Conservation (phyloP, 176 grass and related monocot genomes). For the Cenchrus americanus region DNA sequence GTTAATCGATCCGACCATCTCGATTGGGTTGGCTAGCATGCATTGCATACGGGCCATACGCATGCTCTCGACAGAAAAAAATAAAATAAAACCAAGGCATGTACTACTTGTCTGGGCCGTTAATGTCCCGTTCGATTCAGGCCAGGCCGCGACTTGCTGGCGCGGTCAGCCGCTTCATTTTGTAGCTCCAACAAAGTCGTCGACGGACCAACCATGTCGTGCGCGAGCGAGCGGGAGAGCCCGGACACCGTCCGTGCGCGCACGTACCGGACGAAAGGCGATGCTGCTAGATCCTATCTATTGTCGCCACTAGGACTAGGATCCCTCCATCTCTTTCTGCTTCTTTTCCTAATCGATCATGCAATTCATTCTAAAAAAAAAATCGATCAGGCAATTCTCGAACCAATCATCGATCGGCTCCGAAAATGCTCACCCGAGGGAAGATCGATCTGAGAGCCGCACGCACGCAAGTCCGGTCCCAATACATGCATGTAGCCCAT, state of each 20-base stretch:
- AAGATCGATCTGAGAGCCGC: neutral
- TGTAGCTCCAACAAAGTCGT: neutral
- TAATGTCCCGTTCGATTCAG: neutral
- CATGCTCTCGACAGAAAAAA: too few species aligned
- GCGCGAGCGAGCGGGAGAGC: neutral
- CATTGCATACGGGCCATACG: too few species aligned
- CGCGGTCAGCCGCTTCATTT: neutral
- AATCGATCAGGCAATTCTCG: neutral
- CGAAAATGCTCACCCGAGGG: too few species aligned
- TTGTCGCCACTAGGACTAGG: too few species aligned
- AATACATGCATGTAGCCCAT: neutral
- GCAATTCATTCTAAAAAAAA: neutral
- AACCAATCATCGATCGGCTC: too few species aligned
- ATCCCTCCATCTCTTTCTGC: too few species aligned
- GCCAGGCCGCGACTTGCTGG: neutral
- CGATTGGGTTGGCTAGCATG: too few species aligned
- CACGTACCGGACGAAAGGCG: conserved; percentile 20
- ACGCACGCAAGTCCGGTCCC: neutral
- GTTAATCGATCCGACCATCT: too few species aligned
- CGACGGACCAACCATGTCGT: conserved; percentile 34
- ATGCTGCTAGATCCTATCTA: neutral
- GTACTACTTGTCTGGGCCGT: neutral
- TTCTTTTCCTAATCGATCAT: neutral
- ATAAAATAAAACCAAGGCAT: neutral
- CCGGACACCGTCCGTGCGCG: conserved; percentile 21